Percentiles rank a stretch among this genome's conserved stretches.
phyloP scores from a whole-genome alignment of 768 basidiomycete genomes.

The Panus rudis region DNA sequence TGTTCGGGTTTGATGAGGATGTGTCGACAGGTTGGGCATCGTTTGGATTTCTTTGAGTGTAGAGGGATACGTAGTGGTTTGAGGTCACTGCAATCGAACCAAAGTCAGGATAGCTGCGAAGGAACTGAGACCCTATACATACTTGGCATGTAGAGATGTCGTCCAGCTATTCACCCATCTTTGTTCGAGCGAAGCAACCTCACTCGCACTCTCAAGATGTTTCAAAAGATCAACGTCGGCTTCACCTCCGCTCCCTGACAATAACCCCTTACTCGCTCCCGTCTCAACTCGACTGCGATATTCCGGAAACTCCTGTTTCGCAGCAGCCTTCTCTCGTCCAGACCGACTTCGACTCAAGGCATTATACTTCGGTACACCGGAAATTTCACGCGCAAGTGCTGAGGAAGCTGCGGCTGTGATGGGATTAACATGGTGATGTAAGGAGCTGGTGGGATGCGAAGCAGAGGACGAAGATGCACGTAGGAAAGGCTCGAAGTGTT shows the following conservation, averaged over 20 bases:
- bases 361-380: conserved; percentile 75
- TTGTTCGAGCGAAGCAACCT: conserved; percentile 69
- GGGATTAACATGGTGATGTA: conserved; percentile 70
- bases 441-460: conserved; percentile 47
- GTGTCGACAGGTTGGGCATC: conserved; percentile 89
- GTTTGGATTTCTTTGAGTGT: conserved; percentile 90
- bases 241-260: conserved; percentile 58
- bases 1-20: conserved; percentile 98
- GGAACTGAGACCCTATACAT: conserved; percentile 20
- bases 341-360: conserved; percentile 43
- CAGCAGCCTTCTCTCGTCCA: conserved; percentile 55
- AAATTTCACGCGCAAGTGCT: conserved; percentile 82
- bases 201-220: conserved; percentile 50
- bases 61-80: conserved; percentile 87
- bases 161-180: conserved; percentile 81
- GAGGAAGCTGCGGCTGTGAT: conserved; percentile 86
- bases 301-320: conserved; percentile 72
- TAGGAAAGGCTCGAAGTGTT: conserved; percentile 94
- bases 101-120: conserved; percentile 7
- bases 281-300: conserved; percentile 70
- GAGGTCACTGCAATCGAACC: conserved; percentile 49
- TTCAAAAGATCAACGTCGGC: conserved; percentile 66
- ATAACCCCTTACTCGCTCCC: conserved; percentile 42
- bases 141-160: conserved; percentile 59
- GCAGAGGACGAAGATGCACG: conserved; percentile 76